Percentiles rank a stretch among this genome's conserved stretches.
These are phyloP conservation scores for Paraconiothyrium sp. DNA, from an alignment of 2,329 filamentous ascomycete species.

Conservation along the genomic window DNA sequence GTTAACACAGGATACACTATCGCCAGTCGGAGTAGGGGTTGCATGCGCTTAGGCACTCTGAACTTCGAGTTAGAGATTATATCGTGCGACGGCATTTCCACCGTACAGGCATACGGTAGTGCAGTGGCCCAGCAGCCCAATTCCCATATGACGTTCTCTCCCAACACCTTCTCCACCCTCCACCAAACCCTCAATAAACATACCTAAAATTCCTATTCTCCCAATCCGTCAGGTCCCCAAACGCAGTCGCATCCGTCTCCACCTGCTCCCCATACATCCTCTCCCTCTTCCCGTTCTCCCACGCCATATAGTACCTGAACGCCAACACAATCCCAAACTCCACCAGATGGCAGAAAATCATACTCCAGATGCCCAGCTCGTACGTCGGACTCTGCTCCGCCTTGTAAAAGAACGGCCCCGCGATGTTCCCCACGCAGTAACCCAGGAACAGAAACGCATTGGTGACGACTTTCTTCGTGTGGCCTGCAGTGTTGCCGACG, in stretches of 20 bases:
- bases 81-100: no score
- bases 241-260: not conserved
- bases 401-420: conserved; percentile 41
- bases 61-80: no score
- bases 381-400: conserved; percentile 45
- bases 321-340: not conserved
- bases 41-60: no score
- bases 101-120: no score
- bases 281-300: not conserved
- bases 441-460: conserved; percentile 51
- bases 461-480: conserved; percentile 50
- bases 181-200: not conserved
- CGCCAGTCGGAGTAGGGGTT: no score
- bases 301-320: not conserved
- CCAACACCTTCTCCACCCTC: not conserved
- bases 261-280: not conserved
- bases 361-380: conserved; percentile 38
- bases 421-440: conserved; percentile 53
- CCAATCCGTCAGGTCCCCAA: conserved; percentile 8
- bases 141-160: no score
- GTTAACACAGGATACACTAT: no score
- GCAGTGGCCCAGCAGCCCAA: no score
- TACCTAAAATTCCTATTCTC: conserved; percentile 2
- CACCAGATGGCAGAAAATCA: conserved; percentile 4
- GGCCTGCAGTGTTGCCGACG: conserved; percentile 35